These are phyloP conservation scores for Dryas drummondii DNA, from an alignment of 306 rosid genomes.

Conservation along the genomic window DNA sequence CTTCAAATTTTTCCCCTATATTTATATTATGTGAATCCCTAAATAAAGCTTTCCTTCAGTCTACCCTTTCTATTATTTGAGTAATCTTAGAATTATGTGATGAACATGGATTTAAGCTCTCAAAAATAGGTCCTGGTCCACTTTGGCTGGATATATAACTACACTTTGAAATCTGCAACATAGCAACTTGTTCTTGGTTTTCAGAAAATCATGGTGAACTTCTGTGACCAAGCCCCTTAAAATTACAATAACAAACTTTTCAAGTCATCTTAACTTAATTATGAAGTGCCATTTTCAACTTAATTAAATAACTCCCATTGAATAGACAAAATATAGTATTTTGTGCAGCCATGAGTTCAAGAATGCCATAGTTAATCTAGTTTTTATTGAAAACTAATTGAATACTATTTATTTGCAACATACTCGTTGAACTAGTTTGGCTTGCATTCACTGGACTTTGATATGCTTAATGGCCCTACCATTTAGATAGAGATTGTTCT, in stretches of 20 bases:
- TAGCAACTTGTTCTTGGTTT: neutral
- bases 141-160: neutral
- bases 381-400: neutral
- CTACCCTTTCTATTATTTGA: neutral
- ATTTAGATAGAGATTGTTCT: neutral
- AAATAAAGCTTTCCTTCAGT: neutral
- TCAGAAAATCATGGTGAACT: neutral
- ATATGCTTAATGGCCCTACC: neutral
- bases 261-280: neutral
- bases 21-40: no score
- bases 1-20: neutral
- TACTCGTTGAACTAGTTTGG: neutral
- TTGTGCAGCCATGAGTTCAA: neutral
- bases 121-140: neutral
- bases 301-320: neutral
- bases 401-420: no score
- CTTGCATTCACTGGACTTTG: neutral
- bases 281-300: neutral
- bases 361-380: neutral
- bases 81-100: neutral
- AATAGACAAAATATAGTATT: neutral
- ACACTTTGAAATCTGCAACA: neutral
- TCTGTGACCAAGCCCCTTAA: neutral
- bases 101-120: neutral
- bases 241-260: neutral